These are phyloP conservation scores for Daldinia concentrica DNA, from an alignment of 495 filamentous ascomycete genomes.

Conservation along the genomic window DNA sequence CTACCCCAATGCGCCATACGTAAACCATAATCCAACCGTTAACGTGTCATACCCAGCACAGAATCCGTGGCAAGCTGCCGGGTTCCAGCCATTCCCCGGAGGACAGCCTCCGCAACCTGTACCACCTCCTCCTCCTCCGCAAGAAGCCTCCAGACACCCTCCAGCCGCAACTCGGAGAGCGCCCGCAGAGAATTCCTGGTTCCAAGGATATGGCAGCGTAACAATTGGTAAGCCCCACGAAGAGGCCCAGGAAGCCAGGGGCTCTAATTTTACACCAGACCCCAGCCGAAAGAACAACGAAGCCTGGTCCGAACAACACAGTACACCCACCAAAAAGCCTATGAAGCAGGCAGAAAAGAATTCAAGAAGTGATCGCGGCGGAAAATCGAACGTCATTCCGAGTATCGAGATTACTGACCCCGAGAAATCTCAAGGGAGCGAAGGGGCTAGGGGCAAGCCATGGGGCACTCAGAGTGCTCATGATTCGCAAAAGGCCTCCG, in stretches of 20 bases:
- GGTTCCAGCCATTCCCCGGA: slow-evolving; percentile 25
- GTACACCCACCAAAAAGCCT: background rate
- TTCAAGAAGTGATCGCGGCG: slow-evolving; percentile 27
- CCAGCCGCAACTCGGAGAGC: background rate
- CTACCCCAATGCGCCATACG: slow-evolving; percentile 35
- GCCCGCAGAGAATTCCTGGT: slow-evolving; percentile 17
- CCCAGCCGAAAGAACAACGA: slow-evolving; percentile 1
- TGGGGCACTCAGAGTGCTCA: slow-evolving; percentile 26
- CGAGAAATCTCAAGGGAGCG: slow-evolving; percentile 2
- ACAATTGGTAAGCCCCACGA: slow-evolving; percentile 17
- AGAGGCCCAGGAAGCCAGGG: background rate
- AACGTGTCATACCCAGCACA: slow-evolving; percentile 43
- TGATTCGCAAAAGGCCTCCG: slow-evolving; percentile 5
- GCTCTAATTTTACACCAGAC: slow-evolving; percentile 7
- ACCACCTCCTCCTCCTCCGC: background rate
- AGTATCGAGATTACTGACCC: slow-evolving; percentile 14
- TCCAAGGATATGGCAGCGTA: slow-evolving; percentile 39
- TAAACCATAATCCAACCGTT: slow-evolving; percentile 21
- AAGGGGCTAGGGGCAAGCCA: background rate
- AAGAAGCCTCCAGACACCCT: background rate
- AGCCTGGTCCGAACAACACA: background rate
- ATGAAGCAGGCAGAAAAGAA: background rate
- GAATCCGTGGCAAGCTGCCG: slow-evolving; percentile 39
- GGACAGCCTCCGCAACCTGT: slow-evolving; percentile 28
- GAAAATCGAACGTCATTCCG: slow-evolving; percentile 41